Base-by-base conservation (phyloP, 1,139 yeast genomes). In the Candida sp. region DNA sequence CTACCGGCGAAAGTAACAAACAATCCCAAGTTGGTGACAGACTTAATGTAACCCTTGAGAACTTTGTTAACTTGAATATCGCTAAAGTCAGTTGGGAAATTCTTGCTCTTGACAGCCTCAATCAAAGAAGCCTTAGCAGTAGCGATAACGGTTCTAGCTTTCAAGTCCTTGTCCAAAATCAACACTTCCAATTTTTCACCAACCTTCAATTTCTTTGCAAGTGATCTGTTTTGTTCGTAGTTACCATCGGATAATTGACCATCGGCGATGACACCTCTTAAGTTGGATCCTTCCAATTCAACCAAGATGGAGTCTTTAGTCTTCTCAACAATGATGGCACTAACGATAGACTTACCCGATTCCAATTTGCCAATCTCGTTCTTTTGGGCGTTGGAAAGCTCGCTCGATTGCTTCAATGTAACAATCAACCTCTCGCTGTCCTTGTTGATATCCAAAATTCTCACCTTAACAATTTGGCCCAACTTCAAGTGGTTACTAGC, bases 391-490 rank as follows among this genome's bases (percentile, higher is more conserved):
- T 70, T 72, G 12, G 85, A 75, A 30, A 83, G 67, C 45, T 80
- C 81, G 48, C 78, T 73, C 1, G 91, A 80, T 54, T 88, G 83
- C 65, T 88, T 83, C 62, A 96, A 86, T 44, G 96, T 86, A 2
- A 89, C 96, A 33, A 83, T 70, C 56, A 92, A 72, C 62, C 87
- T 82, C 42, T 81, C 74, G 33, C 75, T 73, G 12, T 79, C 84
- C 27, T 77, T 68, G 57, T 88, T 85, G 43, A 87, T 82, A 39
- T 76, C 73, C 44, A 86, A 63, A 30, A 94, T 75, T 59, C 87
- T 83, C 5, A 90, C 96, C 33, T 78, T 75, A 42, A 94, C 87
- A 4, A 97, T 88, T 71, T 94, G 99, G 3, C 97, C 97, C 26
- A 90, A 64, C 57, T 84, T 85, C 62, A 93, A 80, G 67, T 87